Percentiles rank a stretch among this genome's conserved stretches.
phyloP scores from a whole-genome alignment of 345 rosid genomes.

The Salix suchowensis region DNA sequence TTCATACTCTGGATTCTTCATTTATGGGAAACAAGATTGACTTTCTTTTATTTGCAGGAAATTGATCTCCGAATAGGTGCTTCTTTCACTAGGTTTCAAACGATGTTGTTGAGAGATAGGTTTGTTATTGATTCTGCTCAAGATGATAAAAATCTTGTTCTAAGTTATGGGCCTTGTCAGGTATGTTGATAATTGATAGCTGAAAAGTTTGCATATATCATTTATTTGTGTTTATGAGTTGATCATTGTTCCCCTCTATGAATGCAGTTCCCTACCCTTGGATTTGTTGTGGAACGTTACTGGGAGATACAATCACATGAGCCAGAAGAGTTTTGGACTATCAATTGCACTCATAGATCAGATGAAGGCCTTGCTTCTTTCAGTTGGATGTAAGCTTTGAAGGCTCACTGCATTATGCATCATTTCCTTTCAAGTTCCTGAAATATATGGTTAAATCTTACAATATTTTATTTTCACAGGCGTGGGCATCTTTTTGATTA shows the following conservation, averaged over 20 bases:
- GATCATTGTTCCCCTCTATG: conserved; percentile 13
- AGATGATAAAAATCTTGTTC: conserved; percentile 77
- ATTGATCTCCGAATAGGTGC: conserved; percentile 97
- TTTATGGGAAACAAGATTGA: not conserved
- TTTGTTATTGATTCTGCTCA: conserved; percentile 63
- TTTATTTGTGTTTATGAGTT: conserved; percentile 4
- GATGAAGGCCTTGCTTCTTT: conserved; percentile 77
- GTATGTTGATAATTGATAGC: conserved; percentile 30
- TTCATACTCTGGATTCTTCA: not conserved
- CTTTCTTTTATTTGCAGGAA: conserved; percentile 44
- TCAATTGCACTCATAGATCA: conserved; percentile 78
- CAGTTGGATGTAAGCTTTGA: conserved; percentile 67
- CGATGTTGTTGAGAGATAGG: conserved; percentile 79
- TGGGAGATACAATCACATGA: conserved; percentile 97
- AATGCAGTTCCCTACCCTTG: conserved; percentile 87
- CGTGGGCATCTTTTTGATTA: conserved; percentile 94
- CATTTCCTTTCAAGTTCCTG: conserved; percentile 10
- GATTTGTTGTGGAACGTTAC: conserved; percentile 88
- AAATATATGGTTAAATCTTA: conserved; percentile 6
- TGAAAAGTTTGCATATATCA: not conserved
- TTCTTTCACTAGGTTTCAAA: conserved; percentile 95
- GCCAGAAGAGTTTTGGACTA: conserved; percentile 92
- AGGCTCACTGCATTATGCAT: not conserved
- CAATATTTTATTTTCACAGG: conserved; percentile 44
- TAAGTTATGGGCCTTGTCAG: conserved; percentile 99